These are phyloP conservation scores for Hortaea werneckii DNA, from an alignment of 2,329 filamentous ascomycete species.

Conservation along the genomic window DNA sequence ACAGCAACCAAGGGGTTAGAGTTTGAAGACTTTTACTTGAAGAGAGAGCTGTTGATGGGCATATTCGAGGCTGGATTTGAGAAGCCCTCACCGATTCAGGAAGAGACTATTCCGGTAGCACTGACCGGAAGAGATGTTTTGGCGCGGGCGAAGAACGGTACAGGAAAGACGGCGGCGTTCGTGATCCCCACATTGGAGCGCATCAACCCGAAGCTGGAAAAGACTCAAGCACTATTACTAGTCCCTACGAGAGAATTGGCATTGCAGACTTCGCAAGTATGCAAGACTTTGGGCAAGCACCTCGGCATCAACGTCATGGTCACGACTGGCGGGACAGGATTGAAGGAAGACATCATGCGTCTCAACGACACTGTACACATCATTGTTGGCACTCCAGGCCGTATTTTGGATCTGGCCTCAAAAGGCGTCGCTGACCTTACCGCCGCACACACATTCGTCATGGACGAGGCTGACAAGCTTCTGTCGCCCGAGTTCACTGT, in stretches of 20 bases:
- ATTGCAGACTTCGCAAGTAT: conserved; percentile 96
- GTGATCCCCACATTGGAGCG: conserved; percentile 91
- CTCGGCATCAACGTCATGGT: conserved; percentile 98
- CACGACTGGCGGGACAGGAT: conserved; percentile 86
- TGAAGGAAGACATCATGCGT: conserved; percentile 94
- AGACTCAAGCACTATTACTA: conserved; percentile 92
- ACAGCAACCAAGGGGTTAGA: conserved; percentile 95
- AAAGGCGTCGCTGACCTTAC: conserved; percentile 95
- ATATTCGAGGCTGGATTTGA: conserved; percentile 99
- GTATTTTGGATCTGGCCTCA: conserved; percentile 90
- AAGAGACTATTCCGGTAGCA: conserved; percentile 96
- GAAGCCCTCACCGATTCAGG: conserved; percentile 97
- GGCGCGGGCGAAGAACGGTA: conserved; percentile 95
- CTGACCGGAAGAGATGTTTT: conserved; percentile 91
- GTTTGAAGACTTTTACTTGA: conserved; percentile 94
- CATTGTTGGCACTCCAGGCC: conserved; percentile 90
- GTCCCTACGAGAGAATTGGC: conserved; percentile 95
- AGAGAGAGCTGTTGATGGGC: conserved; percentile 92
- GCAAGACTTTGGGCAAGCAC: conserved; percentile 96
- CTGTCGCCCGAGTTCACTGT: conserved; percentile 94
- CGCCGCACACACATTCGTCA: conserved; percentile 95
- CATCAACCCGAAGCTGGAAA: conserved; percentile 92
- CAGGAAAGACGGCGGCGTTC: conserved; percentile 95
- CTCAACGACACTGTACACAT: conserved; percentile 92
- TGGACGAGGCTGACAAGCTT: conserved; percentile 98